Evolutionary conservation across 1,284 basidiomycete species (phyloP).

Genomic region (Malassezia furfur): DNA sequence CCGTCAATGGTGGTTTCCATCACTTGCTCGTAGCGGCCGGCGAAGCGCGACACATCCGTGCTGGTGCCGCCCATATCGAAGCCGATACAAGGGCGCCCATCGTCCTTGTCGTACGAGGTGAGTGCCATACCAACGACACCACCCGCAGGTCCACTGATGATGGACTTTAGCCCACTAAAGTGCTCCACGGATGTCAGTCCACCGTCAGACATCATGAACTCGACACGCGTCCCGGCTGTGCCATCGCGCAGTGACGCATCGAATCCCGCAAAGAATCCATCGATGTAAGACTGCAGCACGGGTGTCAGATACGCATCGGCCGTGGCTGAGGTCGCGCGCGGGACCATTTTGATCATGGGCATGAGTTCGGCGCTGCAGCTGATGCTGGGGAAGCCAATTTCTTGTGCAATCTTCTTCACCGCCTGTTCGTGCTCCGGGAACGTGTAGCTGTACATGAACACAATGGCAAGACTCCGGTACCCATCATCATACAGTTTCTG

Average conservation of each 20-base stretch:
- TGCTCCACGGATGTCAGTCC: slow-evolving; percentile 73
- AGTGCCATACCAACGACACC: slow-evolving; percentile 79
- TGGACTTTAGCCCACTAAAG: slow-evolving; percentile 78
- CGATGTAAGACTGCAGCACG: slow-evolving; percentile 72
- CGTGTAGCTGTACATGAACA: slow-evolving; percentile 84
- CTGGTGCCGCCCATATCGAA: slow-evolving; percentile 60
- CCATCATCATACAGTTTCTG: slow-evolving; percentile 63
- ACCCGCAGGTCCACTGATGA: slow-evolving; percentile 76
- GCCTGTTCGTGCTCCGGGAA: slow-evolving; percentile 69
- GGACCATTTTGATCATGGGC: slow-evolving; percentile 84
- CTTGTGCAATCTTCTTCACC: slow-evolving; percentile 64
- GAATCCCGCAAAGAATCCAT: slow-evolving; percentile 83
- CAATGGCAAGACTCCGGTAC: slow-evolving; percentile 73
- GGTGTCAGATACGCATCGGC: slow-evolving; percentile 96
- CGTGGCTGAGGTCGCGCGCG: slow-evolving; percentile 79
- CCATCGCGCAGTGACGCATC: slow-evolving; percentile 59
- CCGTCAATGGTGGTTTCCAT: slow-evolving; percentile 87
- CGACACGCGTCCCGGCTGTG: slow-evolving; percentile 39
- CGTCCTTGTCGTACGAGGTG: slow-evolving; percentile 66
- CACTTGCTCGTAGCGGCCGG: slow-evolving; percentile 72
- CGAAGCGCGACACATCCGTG: slow-evolving; percentile 80
- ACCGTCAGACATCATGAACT: slow-evolving; percentile 53
- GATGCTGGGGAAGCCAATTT: slow-evolving; percentile 74
- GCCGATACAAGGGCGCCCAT: slow-evolving; percentile 60
- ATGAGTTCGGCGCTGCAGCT: slow-evolving; percentile 77